A percentile compares a stretch with the other conserved stretches of the same genome.
These are phyloP conservation scores for Beauveria bassiana DNA, from an alignment of 2,329 filamentous ascomycete genomes.

Conservation along the genomic window DNA sequence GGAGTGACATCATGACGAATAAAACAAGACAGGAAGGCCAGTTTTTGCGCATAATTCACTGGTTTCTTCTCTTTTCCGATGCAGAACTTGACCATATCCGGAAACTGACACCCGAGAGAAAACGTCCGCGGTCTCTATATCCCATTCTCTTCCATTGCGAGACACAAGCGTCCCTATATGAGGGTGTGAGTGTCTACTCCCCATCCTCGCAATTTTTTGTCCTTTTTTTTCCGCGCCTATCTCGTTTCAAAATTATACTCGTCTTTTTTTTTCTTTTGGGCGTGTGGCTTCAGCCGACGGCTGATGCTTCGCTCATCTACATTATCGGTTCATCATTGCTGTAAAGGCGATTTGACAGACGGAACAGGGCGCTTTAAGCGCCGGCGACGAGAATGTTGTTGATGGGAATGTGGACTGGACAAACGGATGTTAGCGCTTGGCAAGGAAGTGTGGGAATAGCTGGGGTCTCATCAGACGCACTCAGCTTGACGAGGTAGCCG, in stretches of 20 bases:
- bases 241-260: background rate
- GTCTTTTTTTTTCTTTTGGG: background rate
- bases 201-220: background rate
- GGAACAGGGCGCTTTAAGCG: constrained; percentile 37
- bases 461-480: constrained; percentile 30
- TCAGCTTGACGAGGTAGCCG: constrained; percentile 63
- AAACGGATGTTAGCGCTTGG: background rate
- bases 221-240: background rate
- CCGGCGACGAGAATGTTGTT: constrained; percentile 64
- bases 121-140: background rate
- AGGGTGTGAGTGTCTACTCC: too few relatives aligned
- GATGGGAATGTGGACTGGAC: constrained; percentile 58
- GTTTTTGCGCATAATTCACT: background rate
- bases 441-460: background rate
- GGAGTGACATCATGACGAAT: background rate
- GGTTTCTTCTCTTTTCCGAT: background rate
- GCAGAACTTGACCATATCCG: background rate
- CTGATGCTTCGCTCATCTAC: background rate
- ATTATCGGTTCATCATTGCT: background rate
- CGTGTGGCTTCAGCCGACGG: too few relatives aligned
- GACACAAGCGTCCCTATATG: too few relatives aligned
- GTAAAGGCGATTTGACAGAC: background rate
- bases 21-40: background rate
- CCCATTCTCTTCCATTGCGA: background rate
- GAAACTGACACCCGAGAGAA: background rate